phyloP scores from a whole-genome alignment of 768 basidiomycete genomes.

The Termitomyces sp. region DNA sequence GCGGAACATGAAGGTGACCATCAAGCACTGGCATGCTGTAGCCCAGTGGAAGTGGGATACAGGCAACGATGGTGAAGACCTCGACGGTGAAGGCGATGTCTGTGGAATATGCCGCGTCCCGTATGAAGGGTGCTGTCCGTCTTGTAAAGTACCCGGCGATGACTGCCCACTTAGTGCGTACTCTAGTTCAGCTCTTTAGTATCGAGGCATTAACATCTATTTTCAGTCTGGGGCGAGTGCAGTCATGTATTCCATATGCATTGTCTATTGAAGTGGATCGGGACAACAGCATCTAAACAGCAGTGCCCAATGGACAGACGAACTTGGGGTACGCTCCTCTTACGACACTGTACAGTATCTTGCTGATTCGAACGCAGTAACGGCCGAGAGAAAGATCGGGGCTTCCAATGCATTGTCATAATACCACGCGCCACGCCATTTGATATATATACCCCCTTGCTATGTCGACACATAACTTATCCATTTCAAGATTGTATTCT shows the following conservation, averaged over 20 bases:
- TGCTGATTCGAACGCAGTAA: conserved; percentile 27
- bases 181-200: not conserved
- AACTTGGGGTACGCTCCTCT: conserved; percentile 69
- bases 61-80: conserved; percentile 31
- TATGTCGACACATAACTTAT: conserved; percentile 3
- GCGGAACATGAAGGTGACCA: conserved; percentile 63
- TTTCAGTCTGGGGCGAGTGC: conserved; percentile 93
- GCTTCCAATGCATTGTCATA: not conserved
- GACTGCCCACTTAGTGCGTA: conserved; percentile 85
- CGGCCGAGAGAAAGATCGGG: conserved; percentile 49
- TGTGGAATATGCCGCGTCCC: conserved; percentile 89
- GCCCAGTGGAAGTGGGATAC: conserved; percentile 88
- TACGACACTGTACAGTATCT: not conserved
- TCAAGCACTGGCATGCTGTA: conserved; percentile 86
- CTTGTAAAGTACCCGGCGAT: conserved; percentile 95
- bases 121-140: conserved; percentile 92
- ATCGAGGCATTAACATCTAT: not conserved
- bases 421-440: not conserved
- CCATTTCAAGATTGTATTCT: not conserved
- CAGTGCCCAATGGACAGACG: conserved; percentile 99
- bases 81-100: conserved; percentile 50
- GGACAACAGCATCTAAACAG: conserved; percentile 82
- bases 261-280: conserved; percentile 94
- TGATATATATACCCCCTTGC: conserved; percentile 4
- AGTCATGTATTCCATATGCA: conserved; percentile 99